Conservation (phyloP, 345 rosid species). For the Trapa bicornis region DNA sequence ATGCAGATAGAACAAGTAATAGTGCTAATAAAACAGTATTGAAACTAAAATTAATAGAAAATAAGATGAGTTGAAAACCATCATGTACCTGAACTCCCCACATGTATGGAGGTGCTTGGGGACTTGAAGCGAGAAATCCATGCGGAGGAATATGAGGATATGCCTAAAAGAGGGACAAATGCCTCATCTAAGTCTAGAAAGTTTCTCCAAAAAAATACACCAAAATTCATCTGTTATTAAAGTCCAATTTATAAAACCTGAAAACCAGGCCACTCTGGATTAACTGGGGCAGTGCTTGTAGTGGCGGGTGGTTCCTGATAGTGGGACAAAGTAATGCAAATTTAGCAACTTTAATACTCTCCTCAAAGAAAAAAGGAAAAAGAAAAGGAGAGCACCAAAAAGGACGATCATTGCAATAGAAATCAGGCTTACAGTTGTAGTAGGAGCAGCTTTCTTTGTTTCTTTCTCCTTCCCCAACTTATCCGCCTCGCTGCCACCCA, state of each 20-base stretch:
- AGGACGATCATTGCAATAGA: neutral
- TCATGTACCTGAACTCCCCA: slow-evolving; percentile 95
- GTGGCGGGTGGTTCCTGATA: slow-evolving; percentile 57
- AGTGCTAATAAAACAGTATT: no score
- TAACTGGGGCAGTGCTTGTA: slow-evolving; percentile 42
- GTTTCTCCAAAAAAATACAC: slow-evolving; percentile 9
- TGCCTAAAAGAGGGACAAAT: slow-evolving; percentile 39
- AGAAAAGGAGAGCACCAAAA: slow-evolving; percentile 9
- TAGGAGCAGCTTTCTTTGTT: slow-evolving; percentile 20
- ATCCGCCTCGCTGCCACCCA: slow-evolving; percentile 56
- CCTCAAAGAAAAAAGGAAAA: neutral
- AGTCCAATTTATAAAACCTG: slow-evolving; percentile 42
- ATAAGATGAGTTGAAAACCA: neutral
- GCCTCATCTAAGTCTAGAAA: slow-evolving; percentile 8
- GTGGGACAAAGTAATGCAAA: neutral
- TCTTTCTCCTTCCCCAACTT: slow-evolving; percentile 48
- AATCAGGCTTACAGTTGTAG: slow-evolving; percentile 46
- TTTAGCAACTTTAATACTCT: neutral
- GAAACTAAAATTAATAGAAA: neutral
- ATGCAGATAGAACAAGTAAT: no score
- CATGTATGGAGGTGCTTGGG: slow-evolving; percentile 98
- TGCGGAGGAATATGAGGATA: slow-evolving; percentile 91
- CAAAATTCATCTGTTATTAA: neutral
- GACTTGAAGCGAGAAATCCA: slow-evolving; percentile 93
- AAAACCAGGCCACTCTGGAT: slow-evolving; percentile 94